Percentiles rank a stretch among this genome's conserved stretches.
phyloP scores from a whole-genome alignment of 306 rosid species.

The Vicia sativa region DNA sequence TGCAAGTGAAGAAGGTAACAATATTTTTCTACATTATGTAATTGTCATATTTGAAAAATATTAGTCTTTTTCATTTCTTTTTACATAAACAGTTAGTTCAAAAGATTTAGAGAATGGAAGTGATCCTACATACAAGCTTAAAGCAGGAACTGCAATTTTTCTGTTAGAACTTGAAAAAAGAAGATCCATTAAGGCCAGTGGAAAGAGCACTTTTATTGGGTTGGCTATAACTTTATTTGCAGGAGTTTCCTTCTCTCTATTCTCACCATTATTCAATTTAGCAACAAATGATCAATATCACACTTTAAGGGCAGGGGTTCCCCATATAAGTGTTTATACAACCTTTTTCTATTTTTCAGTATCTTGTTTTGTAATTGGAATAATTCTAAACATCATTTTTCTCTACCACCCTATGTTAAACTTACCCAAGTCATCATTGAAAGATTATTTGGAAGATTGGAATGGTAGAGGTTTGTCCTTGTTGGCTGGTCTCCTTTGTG shows the following conservation, averaged over 20 bases:
- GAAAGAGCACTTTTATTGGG: slow-evolving; percentile 66
- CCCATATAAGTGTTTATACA: slow-evolving; percentile 74
- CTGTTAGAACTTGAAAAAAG: slow-evolving; percentile 73
- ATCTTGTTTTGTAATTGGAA: slow-evolving; percentile 69
- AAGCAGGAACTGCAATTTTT: slow-evolving; percentile 79
- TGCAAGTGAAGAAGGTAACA: slow-evolving; percentile 50
- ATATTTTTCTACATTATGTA: neutral
- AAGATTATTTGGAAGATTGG: slow-evolving; percentile 81
- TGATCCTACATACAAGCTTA: slow-evolving; percentile 44
- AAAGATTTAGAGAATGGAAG: slow-evolving; percentile 52
- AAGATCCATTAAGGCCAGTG: slow-evolving; percentile 84
- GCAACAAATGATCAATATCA: slow-evolving; percentile 97
- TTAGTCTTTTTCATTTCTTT: slow-evolving; percentile 18
- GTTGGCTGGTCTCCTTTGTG: slow-evolving; percentile 90
- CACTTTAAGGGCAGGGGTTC: slow-evolving; percentile 67
- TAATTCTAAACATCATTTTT: slow-evolving; percentile 70
- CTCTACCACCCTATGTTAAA: slow-evolving; percentile 74
- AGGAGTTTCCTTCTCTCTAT: slow-evolving; percentile 77
- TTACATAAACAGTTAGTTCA: slow-evolving; percentile 39
- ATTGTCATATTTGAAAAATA: slow-evolving; percentile 16
- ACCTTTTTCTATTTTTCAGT: slow-evolving; percentile 82
- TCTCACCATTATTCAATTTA: slow-evolving; percentile 90
- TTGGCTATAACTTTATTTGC: slow-evolving; percentile 75
- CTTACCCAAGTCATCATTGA: slow-evolving; percentile 71
- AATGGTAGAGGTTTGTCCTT: slow-evolving; percentile 93